These are phyloP conservation scores for Xenoacremonium recifei DNA, from an alignment of 2,329 filamentous ascomycete species.

Conservation along the genomic window DNA sequence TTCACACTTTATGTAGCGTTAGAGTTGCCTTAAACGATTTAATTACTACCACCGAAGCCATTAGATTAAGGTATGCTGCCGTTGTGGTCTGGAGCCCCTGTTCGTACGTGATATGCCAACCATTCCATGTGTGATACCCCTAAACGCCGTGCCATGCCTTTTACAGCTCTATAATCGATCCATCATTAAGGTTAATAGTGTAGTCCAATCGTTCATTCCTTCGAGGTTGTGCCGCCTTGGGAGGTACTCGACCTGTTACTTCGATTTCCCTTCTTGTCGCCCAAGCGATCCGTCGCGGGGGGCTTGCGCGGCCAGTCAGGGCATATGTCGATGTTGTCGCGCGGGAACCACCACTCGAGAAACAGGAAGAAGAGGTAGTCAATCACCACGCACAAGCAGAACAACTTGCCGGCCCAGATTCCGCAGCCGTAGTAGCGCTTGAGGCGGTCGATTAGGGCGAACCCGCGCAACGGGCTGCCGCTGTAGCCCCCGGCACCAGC, in stretches of 20 bases:
- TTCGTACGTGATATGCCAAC: too few species aligned
- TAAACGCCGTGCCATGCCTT: too few species aligned
- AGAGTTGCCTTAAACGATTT: too few species aligned
- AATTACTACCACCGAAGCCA: too few species aligned
- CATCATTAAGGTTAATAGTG: too few species aligned
- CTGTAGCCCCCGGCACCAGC: conserved; percentile 68
- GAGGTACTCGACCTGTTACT: conserved; percentile 35
- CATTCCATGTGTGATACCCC: too few species aligned
- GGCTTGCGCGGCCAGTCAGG: conserved; percentile 87
- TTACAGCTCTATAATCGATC: too few species aligned
- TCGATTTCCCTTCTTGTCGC: conserved; percentile 25
- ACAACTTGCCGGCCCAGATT: conserved; percentile 97
- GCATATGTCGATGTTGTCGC: conserved; percentile 83
- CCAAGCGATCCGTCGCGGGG: conserved; percentile 28
- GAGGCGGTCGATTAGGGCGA: conserved; percentile 88
- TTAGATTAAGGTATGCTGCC: too few species aligned
- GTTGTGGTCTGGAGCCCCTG: too few species aligned
- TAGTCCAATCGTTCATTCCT: too few species aligned
- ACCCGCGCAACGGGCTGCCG: conserved; percentile 74
- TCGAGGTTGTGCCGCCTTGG: conserved; percentile 26
- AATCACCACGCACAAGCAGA: conserved; percentile 90
- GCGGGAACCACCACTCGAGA: conserved; percentile 82
- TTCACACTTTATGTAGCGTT: too few species aligned
- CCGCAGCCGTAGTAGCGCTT: conserved; percentile 98
- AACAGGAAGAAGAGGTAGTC: conserved; percentile 91